Percentiles rank a stretch among this genome's conserved stretches.
Conservation (phyloP, 2,329 filamentous ascomycete species). For the Penicillium glabrum region DNA sequence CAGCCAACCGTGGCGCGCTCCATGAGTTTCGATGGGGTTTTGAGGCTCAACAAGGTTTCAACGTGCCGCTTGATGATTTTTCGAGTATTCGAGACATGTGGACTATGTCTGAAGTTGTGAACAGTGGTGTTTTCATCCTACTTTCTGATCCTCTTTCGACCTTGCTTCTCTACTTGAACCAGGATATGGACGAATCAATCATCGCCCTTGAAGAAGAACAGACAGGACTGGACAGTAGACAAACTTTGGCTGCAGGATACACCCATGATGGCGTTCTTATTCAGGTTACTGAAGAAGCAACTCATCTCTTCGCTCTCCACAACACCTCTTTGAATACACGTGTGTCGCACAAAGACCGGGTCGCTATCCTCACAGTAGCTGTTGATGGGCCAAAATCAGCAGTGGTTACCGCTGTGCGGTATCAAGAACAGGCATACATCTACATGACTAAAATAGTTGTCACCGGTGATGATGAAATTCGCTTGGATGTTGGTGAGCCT, state of each 20-base stretch:
- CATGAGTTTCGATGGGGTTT: constrained; percentile 70
- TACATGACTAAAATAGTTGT: constrained; percentile 25
- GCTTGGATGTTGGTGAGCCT: constrained; percentile 23
- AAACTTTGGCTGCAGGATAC: constrained; percentile 46
- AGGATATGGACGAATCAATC: constrained; percentile 39
- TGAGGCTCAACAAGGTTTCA: constrained; percentile 62
- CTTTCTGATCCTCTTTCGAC: constrained; percentile 44
- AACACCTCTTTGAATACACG: constrained; percentile 21
- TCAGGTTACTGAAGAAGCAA: constrained; percentile 43
- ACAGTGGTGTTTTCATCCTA: constrained; percentile 39
- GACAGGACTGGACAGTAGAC: constrained; percentile 41
- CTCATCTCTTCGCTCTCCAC: constrained; percentile 30
- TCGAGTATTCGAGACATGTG: constrained; percentile 45
- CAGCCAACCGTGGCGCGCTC: constrained; percentile 58
- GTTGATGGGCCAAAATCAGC: constrained; percentile 30
- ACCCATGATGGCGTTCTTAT: constrained; percentile 37
- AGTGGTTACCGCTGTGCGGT: constrained; percentile 29
- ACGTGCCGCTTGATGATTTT: constrained; percentile 41
- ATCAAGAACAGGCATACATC: constrained; percentile 26
- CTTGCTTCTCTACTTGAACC: constrained; percentile 38
- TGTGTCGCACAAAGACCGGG: constrained; percentile 20
- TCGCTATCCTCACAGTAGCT: constrained; percentile 31
- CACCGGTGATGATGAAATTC: constrained; percentile 13
- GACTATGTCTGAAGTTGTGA: constrained; percentile 38
- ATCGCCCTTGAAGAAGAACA: constrained; percentile 39